phyloP scores from a whole-genome alignment of 2,329 filamentous ascomycete genomes.

The Diplodia sapinea region DNA sequence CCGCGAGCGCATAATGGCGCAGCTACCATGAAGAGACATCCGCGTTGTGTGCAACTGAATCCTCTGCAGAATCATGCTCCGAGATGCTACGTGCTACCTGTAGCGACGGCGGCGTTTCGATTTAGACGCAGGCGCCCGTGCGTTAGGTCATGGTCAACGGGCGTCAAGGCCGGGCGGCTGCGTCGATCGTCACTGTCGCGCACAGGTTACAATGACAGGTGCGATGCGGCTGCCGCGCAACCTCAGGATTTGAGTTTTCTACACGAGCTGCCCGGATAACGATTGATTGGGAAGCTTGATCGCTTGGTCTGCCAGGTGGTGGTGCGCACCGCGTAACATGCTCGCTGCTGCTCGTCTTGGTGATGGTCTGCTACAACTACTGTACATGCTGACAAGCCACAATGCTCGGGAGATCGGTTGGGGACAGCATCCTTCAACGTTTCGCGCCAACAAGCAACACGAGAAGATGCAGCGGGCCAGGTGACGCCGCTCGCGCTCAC shows the following conservation, averaged over 20 bases:
- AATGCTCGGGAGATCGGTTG: constrained; percentile 19
- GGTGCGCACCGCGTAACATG: neutral
- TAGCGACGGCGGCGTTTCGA: neutral
- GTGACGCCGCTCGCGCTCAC: neutral
- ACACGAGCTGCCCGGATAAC: neutral
- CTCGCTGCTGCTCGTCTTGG: neutral
- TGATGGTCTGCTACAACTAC: neutral
- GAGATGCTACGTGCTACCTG: constrained; percentile 5
- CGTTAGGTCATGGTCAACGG: constrained; percentile 16
- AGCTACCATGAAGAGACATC: neutral
- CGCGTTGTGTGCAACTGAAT: neutral
- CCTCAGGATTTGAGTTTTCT: constrained; percentile 25
- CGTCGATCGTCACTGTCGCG: constrained; percentile 16
- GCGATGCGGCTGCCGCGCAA: constrained; percentile 8
- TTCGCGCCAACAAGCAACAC: constrained; percentile 1
- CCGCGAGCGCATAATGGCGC: neutral
- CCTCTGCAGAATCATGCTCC: neutral
- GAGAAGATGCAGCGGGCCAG: neutral
- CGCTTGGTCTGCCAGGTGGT: neutral
- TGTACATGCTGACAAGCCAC: neutral
- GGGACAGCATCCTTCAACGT: neutral
- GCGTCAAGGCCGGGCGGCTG: constrained; percentile 23
- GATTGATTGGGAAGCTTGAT: constrained; percentile 7
- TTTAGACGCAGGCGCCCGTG: constrained; percentile 21
- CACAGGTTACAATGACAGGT: constrained; percentile 4